phyloP scores from a whole-genome alignment of 2,329 filamentous ascomycete species.

The Aspergillus sp. region DNA sequence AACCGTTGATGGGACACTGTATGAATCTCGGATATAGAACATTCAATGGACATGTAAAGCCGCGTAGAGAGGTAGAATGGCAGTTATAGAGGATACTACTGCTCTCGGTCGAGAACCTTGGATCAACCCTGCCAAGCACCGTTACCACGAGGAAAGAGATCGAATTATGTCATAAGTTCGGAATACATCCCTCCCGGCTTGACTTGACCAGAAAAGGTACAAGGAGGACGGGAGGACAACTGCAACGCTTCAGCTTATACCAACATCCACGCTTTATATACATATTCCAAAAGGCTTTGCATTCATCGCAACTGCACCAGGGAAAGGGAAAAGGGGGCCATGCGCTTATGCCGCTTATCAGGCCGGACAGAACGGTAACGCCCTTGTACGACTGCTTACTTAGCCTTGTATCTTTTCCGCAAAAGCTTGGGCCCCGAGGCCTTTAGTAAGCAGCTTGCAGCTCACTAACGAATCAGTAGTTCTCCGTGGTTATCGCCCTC shows the following conservation, averaged over 20 bases:
- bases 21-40: not conserved
- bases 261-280: not conserved
- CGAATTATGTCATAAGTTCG: slow-evolving; percentile 1
- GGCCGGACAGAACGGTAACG: not conserved
- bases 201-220: not conserved
- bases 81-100: not conserved
- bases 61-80: not conserved
- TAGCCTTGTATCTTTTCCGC: not conserved
- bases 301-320: not conserved
- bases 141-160: not conserved
- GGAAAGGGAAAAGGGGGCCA: not conserved
- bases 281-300: too few species aligned
- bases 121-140: not conserved
- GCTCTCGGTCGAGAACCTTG: not conserved
- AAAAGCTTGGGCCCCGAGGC: not conserved
- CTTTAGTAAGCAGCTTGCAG: slow-evolving; percentile 8
- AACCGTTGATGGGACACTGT: not conserved
- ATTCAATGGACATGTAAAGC: too few species aligned
- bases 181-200: not conserved
- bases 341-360: not conserved
- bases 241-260: not conserved
- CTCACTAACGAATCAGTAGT: slow-evolving; percentile 8
- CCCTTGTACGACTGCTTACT: not conserved
- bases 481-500: slow-evolving; percentile 7
- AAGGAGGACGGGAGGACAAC: not conserved